These are phyloP conservation scores for Arachis hypogaea DNA, from an alignment of 306 rosid genomes.

Conservation along the genomic window DNA sequence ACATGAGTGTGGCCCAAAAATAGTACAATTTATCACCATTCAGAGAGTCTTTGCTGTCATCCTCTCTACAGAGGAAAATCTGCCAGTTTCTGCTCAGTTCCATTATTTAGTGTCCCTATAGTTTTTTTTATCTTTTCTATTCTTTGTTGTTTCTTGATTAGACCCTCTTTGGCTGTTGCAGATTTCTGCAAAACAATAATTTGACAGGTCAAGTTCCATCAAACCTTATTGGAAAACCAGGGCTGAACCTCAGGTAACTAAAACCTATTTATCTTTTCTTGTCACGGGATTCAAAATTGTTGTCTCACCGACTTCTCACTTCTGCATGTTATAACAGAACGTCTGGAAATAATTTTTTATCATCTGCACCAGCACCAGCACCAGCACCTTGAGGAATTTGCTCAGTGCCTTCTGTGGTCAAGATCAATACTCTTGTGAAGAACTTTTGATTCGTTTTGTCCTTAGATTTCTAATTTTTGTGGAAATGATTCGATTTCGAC, in stretches of 20 bases:
- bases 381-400: conserved; percentile 57
- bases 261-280: conserved; percentile 13
- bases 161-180: conserved; percentile 47
- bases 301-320: conserved; percentile 46
- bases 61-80: conserved; percentile 5
- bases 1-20: conserved; percentile 3
- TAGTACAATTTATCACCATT: not conserved
- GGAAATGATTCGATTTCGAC: conserved; percentile 41
- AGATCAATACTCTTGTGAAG: conserved; percentile 32
- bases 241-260: conserved; percentile 62
- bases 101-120: not conserved
- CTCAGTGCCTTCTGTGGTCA: conserved; percentile 25
- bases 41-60: not conserved
- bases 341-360: conserved; percentile 64
- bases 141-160: conserved; percentile 37
- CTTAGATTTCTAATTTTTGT: conserved; percentile 32
- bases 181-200: conserved; percentile 86
- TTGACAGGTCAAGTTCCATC: conserved; percentile 81
- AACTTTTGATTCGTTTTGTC: conserved; percentile 32
- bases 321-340: conserved; percentile 52
- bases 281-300: conserved; percentile 7
- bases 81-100: conserved; percentile 21
- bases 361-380: conserved; percentile 40
- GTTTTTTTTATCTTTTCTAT: conserved; percentile 27
- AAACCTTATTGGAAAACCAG: conserved; percentile 64